Conservation (phyloP, 176 grass and related monocot genomes). For the Urochloa ruziziensis region DNA sequence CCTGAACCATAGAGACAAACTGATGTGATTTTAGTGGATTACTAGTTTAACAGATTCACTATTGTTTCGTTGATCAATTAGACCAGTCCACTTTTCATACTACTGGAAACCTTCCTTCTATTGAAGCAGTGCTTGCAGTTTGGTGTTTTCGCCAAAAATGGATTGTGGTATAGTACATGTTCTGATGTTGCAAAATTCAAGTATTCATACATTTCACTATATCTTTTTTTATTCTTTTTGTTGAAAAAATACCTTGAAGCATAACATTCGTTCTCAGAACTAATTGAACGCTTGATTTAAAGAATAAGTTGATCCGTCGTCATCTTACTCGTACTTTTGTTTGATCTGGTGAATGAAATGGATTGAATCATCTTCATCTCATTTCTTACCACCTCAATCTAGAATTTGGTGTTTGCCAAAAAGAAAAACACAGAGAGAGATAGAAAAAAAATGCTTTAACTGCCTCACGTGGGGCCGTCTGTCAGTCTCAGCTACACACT, state of each 20-base stretch:
- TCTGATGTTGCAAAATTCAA: neutral
- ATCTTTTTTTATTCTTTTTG: too few species aligned
- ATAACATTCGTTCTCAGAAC: too few species aligned
- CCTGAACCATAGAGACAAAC: neutral
- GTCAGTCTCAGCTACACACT: neutral
- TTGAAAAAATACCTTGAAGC: too few species aligned
- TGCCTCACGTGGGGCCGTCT: neutral
- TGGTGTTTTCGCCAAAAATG: neutral
- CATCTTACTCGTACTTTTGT: too few species aligned
- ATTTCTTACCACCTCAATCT: too few species aligned
- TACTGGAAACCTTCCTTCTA: too few species aligned
- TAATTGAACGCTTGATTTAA: neutral
- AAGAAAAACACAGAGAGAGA: too few species aligned
- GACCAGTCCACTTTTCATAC: neutral
- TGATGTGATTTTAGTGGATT: constrained; percentile 13
- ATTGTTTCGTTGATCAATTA: neutral
- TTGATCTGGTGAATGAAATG: too few species aligned
- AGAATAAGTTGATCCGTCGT: too few species aligned
- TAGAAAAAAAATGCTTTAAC: neutral
- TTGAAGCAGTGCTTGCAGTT: neutral
- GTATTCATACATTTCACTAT: too few species aligned
- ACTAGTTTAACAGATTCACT: neutral
- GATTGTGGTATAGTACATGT: neutral
- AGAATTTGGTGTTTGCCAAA: too few species aligned
- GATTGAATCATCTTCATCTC: too few species aligned